A percentile compares a stretch with the other conserved stretches of the same genome.
These are phyloP conservation scores for Chlamydomonas sp. DNA, from an alignment of 139 green algal genomes.

Conservation along the genomic window DNA sequence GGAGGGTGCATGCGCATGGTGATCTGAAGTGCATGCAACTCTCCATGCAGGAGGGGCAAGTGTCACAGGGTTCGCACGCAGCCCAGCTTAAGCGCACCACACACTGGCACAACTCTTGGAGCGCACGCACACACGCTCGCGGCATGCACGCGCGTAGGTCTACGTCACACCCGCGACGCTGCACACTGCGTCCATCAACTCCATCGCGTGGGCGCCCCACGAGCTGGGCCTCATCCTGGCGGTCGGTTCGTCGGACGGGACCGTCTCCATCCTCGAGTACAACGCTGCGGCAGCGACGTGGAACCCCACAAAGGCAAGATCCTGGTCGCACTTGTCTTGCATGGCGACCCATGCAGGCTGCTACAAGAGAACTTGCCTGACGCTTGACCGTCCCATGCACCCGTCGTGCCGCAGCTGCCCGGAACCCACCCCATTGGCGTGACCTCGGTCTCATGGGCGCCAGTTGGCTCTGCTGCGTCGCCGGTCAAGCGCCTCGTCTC, in stretches of 20 bases:
- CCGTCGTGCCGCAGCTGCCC: conserved; percentile 22
- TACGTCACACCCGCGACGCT: conserved; percentile 44
- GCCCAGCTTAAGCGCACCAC: too few relatives aligned
- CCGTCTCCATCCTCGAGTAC: conserved; percentile 66
- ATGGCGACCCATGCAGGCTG: not conserved
- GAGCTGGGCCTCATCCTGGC: conserved; percentile 87
- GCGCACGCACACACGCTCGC: too few relatives aligned
- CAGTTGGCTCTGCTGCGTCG: conserved; percentile 55
- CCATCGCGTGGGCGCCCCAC: conserved; percentile 83
- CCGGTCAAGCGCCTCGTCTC: conserved; percentile 67
- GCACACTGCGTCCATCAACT: conserved; percentile 83
- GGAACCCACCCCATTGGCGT: conserved; percentile 75
- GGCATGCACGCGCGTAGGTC: too few relatives aligned
- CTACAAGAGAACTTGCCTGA: too few relatives aligned
- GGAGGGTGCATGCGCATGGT: not conserved
- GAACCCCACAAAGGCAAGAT: conserved; percentile 49
- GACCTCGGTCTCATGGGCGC: conserved; percentile 85
- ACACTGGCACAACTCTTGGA: too few relatives aligned
- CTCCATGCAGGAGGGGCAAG: too few relatives aligned
- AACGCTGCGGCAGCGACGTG: conserved; percentile 34
- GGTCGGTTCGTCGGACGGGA: conserved; percentile 83
- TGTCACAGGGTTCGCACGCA: too few relatives aligned
- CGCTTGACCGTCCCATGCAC: too few relatives aligned
- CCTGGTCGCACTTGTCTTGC: not conserved
- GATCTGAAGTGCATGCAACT: too few relatives aligned